Evolutionary conservation across 1,139 yeast genomes (phyloP).

Genomic region (Maudiozyma humilis): DNA sequence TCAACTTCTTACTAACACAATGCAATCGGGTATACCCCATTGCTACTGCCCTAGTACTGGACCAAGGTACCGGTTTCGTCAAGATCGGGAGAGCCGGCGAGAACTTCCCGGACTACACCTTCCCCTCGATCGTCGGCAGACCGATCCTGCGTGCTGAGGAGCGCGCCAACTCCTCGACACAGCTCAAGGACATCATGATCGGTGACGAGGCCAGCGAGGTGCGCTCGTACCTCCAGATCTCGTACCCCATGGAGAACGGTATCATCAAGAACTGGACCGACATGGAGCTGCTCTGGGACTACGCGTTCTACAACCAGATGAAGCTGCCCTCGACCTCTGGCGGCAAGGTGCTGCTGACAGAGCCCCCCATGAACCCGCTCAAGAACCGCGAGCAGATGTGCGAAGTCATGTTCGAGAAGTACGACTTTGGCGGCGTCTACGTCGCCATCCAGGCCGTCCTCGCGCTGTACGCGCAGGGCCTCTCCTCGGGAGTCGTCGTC

Average conservation of each 20-base stretch:
- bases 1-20: not conserved
- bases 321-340: slow-evolving; percentile 65
- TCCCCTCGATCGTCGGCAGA: slow-evolving; percentile 96
- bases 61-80: slow-evolving; percentile 98
- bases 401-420: slow-evolving; percentile 94
- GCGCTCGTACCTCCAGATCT: slow-evolving; percentile 79
- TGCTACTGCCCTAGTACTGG: slow-evolving; percentile 52
- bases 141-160: slow-evolving; percentile 97
- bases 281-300: slow-evolving; percentile 98
- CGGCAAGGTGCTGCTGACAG: slow-evolving; percentile 78
- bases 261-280: slow-evolving; percentile 97
- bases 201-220: slow-evolving; percentile 93
- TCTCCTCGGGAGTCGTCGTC: slow-evolving; percentile 96
- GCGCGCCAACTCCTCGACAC: slow-evolving; percentile 48
- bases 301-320: slow-evolving; percentile 89
- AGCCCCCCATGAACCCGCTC: slow-evolving; percentile 96
- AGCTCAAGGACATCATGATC: slow-evolving; percentile 85
- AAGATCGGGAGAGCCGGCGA: slow-evolving; percentile 94
- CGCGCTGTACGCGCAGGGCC: slow-evolving; percentile 94
- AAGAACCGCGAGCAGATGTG: slow-evolving; percentile 58
- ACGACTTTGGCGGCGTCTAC: slow-evolving; percentile 91
- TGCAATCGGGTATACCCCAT: not conserved
- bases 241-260: slow-evolving; percentile 98
- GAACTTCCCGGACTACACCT: slow-evolving; percentile 96
- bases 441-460: slow-evolving; percentile 97